Base-by-base conservation (phyloP, 768 basidiomycete species). In the Auricularia heimuer region DNA sequence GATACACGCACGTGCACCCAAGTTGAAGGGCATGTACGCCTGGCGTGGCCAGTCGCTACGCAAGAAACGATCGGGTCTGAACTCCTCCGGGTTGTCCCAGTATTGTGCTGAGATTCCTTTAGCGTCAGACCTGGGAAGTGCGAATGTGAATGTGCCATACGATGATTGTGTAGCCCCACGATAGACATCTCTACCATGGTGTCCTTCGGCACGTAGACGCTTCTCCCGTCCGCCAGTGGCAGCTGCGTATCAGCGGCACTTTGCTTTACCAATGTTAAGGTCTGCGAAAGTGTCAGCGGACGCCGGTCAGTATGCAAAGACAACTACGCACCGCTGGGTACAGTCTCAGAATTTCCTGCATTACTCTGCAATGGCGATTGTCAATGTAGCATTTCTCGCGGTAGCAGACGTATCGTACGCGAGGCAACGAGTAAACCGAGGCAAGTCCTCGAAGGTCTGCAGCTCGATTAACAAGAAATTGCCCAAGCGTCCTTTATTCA, bases 11-110 rank as follows among this genome's bases (percentile, higher is more conserved):
- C 47, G 47, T 72, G 64, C 64, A 75, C 81, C 81, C 58, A 70
- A 74, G 64, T 79, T 81, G 69, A 84, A 84, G 3, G 83, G 82
- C 34, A 82, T 45, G 69, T 83, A 84, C 0, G 83, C 84, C 68
- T 84, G 82, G 44, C 77, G 75, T 24, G 80, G 77, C 79, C 81
- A 85, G 61, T 83, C 79, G 42, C 75, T 76, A 3, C 18, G 6
- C 21, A 83, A 71, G 73, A 84, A 84, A 4, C 83, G 77, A 36
- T 77, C 75, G 0, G 78, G 78, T 29, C 75, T 77, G 71, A 84
- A 85, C 7, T 68, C 68, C 37, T 80, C 66, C 2, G 84, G 83
- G 56, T 84, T 77, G 61, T 80, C 72, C 83, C 84, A 85, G 69
- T 84, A 83, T 42, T 78, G 77, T 35, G 83, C 84, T 84, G 66